Evolutionary conservation across 768 basidiomycete species (phyloP), one percentile per base, ranked within the genome.

Genomic region (Naganishia vaughanmartiniae): DNA sequence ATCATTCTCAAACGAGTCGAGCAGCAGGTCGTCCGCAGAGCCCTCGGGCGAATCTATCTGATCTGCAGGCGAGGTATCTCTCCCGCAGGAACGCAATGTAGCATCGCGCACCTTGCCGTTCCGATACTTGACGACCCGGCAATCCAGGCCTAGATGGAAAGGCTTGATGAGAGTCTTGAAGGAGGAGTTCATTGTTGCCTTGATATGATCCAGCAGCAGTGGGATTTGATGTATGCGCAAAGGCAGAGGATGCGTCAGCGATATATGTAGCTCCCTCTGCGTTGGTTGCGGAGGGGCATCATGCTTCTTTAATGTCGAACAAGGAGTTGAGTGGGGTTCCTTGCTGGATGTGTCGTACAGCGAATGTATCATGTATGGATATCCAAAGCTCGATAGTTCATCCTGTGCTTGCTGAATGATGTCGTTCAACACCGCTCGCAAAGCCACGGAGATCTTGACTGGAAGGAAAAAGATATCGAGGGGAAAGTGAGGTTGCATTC

Each of bases 201-300:
- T 30, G 14, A 78, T 34, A 7, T 76, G 74, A 36, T 57, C 55
- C 12, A 71, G 71, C 58, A 81, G 73, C 2, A 60, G 19, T 4
- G 56, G 19, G 70, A 79, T 77, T 79, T 96, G 93, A 77, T 93
- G 88, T 2, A 88, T 85, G 24, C 90, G 87, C 34, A 96, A 82
- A 76, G 87, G 92, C 33, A 90, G 85, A 12, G 93, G 92, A 4
- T 91, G 86, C 0, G 92, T 89, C 15, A 98, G 83, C 1, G 93
- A 95, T 51, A 98, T 83, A 75, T 96, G 94, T 39, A 96, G 83
- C 73, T 89, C 87, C 21, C 46, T 39, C 21, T 70, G 70, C 36
- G 74, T 76, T 74, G 31, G 9, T 63, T 46, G 42, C 65, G 57
- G 36, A 60, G 54, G 31, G 51, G 53, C 42, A 48, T 11, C 4